Evolutionary conservation across 306 rosid species (phyloP).

Genomic region (Castanospermum australe): DNA sequence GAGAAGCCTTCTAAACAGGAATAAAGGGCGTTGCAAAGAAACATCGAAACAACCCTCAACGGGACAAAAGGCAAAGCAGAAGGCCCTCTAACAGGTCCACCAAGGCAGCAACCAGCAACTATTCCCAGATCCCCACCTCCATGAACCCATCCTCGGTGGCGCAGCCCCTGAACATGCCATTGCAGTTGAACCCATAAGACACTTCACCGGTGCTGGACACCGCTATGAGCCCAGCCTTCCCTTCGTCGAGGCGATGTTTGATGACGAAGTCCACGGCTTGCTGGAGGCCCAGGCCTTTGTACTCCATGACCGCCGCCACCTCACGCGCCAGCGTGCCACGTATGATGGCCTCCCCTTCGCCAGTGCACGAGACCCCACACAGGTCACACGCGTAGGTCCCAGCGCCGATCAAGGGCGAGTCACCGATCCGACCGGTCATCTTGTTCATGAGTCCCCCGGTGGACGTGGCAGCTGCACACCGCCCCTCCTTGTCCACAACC

Average conservation of each 20-base stretch:
- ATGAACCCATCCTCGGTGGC: slow-evolving; percentile 86
- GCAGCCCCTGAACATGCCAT: slow-evolving; percentile 84
- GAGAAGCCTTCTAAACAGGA: no score
- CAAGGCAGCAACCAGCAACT: background rate
- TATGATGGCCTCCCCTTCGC: slow-evolving; percentile 96
- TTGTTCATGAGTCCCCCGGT: slow-evolving; percentile 94
- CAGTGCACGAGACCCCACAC: slow-evolving; percentile 90
- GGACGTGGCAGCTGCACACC: slow-evolving; percentile 87
- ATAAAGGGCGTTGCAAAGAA: background rate
- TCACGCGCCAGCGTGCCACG: slow-evolving; percentile 92
- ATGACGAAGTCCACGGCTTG: slow-evolving; percentile 77
- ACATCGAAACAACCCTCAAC: background rate
- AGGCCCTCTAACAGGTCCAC: background rate
- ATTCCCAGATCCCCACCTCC: slow-evolving; percentile 92
- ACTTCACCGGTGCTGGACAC: slow-evolving; percentile 84
- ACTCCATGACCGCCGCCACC: slow-evolving; percentile 94
- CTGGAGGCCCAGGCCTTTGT: slow-evolving; percentile 78
- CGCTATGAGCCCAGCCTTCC: slow-evolving; percentile 80
- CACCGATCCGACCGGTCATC: slow-evolving; percentile 79
- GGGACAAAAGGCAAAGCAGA: no score
- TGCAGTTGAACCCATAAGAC: slow-evolving; percentile 77
- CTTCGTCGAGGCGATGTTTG: slow-evolving; percentile 76
- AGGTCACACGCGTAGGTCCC: slow-evolving; percentile 88
- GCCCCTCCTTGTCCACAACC: slow-evolving; percentile 74
- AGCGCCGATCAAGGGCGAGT: slow-evolving; percentile 82